phyloP scores from a whole-genome alignment of 768 basidiomycete species.

The Dacryopinax spathularia region DNA sequence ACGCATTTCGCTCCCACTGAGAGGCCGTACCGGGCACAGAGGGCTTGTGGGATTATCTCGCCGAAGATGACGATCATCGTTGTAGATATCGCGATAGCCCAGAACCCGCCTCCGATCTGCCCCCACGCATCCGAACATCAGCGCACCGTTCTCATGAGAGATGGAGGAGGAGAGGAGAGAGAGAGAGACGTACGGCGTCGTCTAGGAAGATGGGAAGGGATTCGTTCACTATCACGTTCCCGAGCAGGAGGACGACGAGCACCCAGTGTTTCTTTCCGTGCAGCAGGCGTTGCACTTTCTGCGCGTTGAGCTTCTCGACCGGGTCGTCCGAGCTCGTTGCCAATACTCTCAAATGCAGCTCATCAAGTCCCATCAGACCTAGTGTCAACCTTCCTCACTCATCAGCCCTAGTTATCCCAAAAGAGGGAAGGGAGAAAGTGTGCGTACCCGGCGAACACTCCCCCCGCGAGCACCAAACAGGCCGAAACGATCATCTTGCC shows the following conservation, averaged over 20 bases:
- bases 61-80: constrained; percentile 72
- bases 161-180: neutral
- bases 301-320: constrained; percentile 52
- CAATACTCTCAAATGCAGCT: constrained; percentile 76
- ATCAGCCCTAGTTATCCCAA: neutral
- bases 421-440: neutral
- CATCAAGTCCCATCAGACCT: constrained; percentile 87
- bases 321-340: constrained; percentile 64
- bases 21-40: constrained; percentile 64
- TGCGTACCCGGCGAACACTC: constrained; percentile 80
- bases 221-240: constrained; percentile 56
- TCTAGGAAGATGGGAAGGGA: constrained; percentile 73
- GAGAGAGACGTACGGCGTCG: constrained; percentile 35
- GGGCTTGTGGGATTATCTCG: constrained; percentile 61
- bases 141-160: neutral
- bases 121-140: neutral
- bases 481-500: constrained; percentile 54
- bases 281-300: constrained; percentile 24
- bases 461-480: constrained; percentile 64
- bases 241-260: constrained; percentile 46
- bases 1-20: constrained; percentile 65
- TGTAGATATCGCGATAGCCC: constrained; percentile 66
- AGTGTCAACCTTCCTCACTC: constrained; percentile 52
- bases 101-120: constrained; percentile 52
- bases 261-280: constrained; percentile 1